Conservation (phyloP, 2,329 filamentous ascomycete genomes). For the Trichoderma sp. region DNA sequence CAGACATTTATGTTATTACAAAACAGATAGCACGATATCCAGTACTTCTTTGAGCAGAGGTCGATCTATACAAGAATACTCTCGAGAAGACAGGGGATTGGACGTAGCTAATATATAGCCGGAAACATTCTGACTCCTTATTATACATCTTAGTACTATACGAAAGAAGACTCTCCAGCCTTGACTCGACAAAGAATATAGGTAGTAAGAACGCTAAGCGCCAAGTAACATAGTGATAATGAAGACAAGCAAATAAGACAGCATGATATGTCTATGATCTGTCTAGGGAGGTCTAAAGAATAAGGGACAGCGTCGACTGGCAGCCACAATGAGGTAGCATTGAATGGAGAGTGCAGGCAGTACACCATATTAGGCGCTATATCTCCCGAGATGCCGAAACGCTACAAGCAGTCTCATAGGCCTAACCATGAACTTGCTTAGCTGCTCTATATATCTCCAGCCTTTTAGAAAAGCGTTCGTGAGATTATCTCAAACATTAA, state of each 20-base stretch:
- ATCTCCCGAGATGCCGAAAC: background rate
- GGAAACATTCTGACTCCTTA: background rate
- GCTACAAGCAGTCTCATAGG: background rate
- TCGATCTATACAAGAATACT: background rate
- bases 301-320: background rate
- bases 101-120: too few relatives aligned
- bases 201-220: background rate
- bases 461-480: background rate
- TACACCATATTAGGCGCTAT: background rate
- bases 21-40: rapidly evolving
- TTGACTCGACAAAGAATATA: background rate
- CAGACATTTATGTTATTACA: rapidly evolving
- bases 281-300: background rate
- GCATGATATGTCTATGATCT: background rate
- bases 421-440: background rate
- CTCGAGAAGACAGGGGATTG: background rate
- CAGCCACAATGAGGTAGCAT: background rate
- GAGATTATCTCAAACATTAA: background rate
- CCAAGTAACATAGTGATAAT: background rate
- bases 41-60: background rate
- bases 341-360: background rate
- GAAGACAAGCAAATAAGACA: background rate
- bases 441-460: background rate
- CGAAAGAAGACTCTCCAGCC: background rate
- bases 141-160: background rate